Conservation (phyloP, 768 basidiomycete species). For the Tricholomella constricta region DNA sequence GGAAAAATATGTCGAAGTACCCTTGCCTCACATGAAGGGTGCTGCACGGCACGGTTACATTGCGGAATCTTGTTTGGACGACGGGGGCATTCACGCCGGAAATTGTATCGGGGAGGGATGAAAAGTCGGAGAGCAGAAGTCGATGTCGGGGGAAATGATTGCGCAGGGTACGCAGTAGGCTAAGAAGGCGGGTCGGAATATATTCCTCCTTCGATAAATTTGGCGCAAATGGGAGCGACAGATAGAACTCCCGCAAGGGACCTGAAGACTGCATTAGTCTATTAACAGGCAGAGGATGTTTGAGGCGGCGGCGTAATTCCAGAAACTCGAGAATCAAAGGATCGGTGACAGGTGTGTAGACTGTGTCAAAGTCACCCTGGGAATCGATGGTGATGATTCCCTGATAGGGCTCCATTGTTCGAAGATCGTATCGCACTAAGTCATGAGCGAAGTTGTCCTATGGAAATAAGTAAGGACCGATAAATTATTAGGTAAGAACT, state of each 20-base stretch:
- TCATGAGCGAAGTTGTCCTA: slow-evolving; percentile 98
- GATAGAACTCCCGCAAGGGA: slow-evolving; percentile 62
- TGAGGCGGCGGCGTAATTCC: slow-evolving; percentile 59
- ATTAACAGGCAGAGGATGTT: slow-evolving; percentile 58
- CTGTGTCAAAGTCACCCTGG: slow-evolving; percentile 78
- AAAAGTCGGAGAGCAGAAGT: slow-evolving; percentile 94
- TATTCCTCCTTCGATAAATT: slow-evolving; percentile 89
- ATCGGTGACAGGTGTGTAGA: slow-evolving; percentile 85
- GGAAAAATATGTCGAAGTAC: slow-evolving; percentile 99
- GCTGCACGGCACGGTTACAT: slow-evolving; percentile 83
- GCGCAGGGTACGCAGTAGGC: slow-evolving; percentile 81
- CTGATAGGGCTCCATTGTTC: slow-evolving; percentile 81
- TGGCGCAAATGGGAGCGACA: slow-evolving; percentile 81
- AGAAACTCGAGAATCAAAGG: slow-evolving; percentile 83
- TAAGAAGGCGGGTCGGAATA: slow-evolving; percentile 88
- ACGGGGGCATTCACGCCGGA: slow-evolving; percentile 82
- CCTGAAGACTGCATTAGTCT: slow-evolving; percentile 56
- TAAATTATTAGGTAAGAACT: slow-evolving; percentile 32
- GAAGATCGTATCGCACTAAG: slow-evolving; percentile 85
- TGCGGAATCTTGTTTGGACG: slow-evolving; percentile 89
- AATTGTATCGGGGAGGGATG: slow-evolving; percentile 82
- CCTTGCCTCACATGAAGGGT: slow-evolving; percentile 93
- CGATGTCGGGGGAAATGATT: slow-evolving; percentile 88
- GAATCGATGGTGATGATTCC: slow-evolving; percentile 78
- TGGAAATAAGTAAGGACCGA: not conserved